These are phyloP conservation scores for Lentinula sp. DNA, from an alignment of 768 basidiomycete genomes.

Conservation along the genomic window DNA sequence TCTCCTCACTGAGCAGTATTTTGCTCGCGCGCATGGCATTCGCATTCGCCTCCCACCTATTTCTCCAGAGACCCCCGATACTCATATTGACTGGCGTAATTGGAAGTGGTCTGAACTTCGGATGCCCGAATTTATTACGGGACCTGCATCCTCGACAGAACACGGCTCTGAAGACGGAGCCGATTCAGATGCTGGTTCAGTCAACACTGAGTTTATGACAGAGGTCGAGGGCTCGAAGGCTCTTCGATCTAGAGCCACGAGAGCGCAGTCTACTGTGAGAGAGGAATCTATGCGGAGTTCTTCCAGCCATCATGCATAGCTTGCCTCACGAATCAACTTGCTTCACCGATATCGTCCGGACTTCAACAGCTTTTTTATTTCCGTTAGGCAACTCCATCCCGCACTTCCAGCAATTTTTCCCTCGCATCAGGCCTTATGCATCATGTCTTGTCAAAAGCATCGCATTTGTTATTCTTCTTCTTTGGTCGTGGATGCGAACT, in stretches of 20 bases:
- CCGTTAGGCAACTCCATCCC: background rate
- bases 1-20: conserved; percentile 20
- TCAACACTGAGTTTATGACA: background rate
- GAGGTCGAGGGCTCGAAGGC: background rate
- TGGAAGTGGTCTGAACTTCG: conserved; percentile 42
- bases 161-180: background rate
- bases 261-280: background rate
- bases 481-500: background rate
- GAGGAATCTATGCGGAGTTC: background rate
- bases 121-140: conserved; percentile 21
- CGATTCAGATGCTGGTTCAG: background rate
- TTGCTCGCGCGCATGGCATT: conserved; percentile 15
- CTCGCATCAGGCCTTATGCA: background rate
- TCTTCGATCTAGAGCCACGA: background rate
- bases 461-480: background rate
- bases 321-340: background rate
- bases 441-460: background rate
- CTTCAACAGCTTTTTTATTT: background rate
- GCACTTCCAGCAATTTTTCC: background rate
- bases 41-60: background rate
- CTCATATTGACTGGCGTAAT: conserved; percentile 22
- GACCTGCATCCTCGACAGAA: background rate
- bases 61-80: background rate
- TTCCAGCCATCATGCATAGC: background rate
- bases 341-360: background rate